These are phyloP conservation scores for Cryptosporidium bovis DNA, from an alignment of 169 alveolate genomes.

Conservation along the genomic window DNA sequence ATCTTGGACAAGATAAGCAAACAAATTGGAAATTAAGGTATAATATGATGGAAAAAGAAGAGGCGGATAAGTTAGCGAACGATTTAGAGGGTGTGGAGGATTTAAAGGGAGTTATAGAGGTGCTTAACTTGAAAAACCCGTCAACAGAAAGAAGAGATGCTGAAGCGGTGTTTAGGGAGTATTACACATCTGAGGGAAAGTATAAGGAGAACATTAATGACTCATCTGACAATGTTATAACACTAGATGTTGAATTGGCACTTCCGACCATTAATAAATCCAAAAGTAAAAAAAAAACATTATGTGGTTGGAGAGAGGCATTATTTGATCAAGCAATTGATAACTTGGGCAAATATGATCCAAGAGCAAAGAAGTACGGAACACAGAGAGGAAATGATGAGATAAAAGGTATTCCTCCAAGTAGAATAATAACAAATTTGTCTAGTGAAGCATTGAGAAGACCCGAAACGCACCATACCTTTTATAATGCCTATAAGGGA, in stretches of 20 bases:
- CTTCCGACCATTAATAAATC: neutral
- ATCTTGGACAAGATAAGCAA: constrained; percentile 23
- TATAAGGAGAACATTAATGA: neutral
- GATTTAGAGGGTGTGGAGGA: constrained; percentile 62
- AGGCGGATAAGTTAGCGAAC: constrained; percentile 5
- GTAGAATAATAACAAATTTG: constrained; percentile 57
- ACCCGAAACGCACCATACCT: constrained; percentile 33
- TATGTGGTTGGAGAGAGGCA: constrained; percentile 62
- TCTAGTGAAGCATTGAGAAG: constrained; percentile 67
- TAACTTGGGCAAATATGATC: constrained; percentile 63
- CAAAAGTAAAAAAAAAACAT: constrained; percentile 18
- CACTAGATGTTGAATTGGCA: neutral
- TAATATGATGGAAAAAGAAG: constrained; percentile 14
- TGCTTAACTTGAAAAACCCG: neutral
- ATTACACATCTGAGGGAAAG: constrained; percentile 22
- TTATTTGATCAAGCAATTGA: constrained; percentile 70
- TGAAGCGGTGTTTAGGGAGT: constrained; percentile 45
- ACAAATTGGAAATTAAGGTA: constrained; percentile 28
- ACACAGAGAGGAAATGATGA: constrained; percentile 11
- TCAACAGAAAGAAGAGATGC: constrained; percentile 41
- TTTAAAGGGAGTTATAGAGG: constrained; percentile 30
- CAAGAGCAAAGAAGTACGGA: constrained; percentile 56
- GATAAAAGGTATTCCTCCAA: constrained; percentile 56
- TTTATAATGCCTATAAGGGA: constrained; percentile 16
- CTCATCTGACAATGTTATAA: neutral